Evolutionary conservation across 805 yeast species (phyloP).

Genomic region (Metschnikowia colocasiae): DNA sequence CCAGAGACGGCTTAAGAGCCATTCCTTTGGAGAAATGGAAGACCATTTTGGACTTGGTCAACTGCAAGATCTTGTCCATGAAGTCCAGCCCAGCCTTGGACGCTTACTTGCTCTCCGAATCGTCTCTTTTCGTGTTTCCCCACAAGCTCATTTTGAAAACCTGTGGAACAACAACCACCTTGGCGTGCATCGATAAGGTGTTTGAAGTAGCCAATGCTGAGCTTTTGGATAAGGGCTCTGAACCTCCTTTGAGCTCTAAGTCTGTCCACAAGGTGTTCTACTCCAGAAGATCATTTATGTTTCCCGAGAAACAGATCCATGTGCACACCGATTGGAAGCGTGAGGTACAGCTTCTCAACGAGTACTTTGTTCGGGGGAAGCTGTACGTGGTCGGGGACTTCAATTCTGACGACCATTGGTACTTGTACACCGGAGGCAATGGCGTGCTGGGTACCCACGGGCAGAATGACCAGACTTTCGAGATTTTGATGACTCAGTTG

Average conservation of each 20-base stretch:
- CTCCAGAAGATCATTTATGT: slow-evolving; percentile 89
- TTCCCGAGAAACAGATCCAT: slow-evolving; percentile 77
- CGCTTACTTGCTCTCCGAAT: slow-evolving; percentile 84
- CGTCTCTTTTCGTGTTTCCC: slow-evolving; percentile 83
- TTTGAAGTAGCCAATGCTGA: slow-evolving; percentile 39
- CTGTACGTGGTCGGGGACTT: slow-evolving; percentile 74
- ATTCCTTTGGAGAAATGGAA: slow-evolving; percentile 71
- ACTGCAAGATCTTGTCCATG: slow-evolving; percentile 83
- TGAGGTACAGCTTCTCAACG: slow-evolving; percentile 69
- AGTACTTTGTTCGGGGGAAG: slow-evolving; percentile 58
- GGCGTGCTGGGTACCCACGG: slow-evolving; percentile 9
- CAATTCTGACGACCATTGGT: slow-evolving; percentile 84
- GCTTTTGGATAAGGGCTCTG: slow-evolving; percentile 4
- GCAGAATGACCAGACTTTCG: slow-evolving; percentile 69
- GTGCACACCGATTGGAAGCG: slow-evolving; percentile 83
- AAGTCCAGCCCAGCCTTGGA: slow-evolving; percentile 64
- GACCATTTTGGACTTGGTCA: slow-evolving; percentile 70
- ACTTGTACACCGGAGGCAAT: slow-evolving; percentile 67
- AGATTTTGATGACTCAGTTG: slow-evolving; percentile 86
- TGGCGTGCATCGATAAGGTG: slow-evolving; percentile 67
- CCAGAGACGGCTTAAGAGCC: slow-evolving; percentile 50
- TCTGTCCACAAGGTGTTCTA: slow-evolving; percentile 71
- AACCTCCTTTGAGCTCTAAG: slow-evolving; percentile 21
- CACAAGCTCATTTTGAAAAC: slow-evolving; percentile 86
- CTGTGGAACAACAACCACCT: slow-evolving; percentile 93